phyloP scores from a whole-genome alignment of 345 rosid species.

The Citrus inodora region DNA sequence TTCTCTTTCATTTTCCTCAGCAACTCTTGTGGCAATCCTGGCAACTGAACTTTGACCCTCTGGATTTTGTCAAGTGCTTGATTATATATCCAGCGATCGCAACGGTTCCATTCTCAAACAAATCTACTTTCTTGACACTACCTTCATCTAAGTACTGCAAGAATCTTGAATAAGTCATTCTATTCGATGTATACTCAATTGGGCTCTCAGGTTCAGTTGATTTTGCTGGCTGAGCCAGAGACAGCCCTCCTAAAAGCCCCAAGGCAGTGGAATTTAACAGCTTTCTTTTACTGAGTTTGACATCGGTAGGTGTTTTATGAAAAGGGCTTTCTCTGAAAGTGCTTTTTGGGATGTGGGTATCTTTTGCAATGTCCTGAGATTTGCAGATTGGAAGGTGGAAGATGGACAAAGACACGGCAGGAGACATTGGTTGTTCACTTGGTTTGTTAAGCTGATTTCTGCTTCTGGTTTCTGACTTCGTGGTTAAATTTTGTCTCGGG shows the following conservation, averaged over 20 bases:
- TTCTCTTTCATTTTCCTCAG: slow-evolving; percentile 61
- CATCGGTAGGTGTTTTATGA: slow-evolving; percentile 19
- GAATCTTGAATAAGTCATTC: slow-evolving; percentile 62
- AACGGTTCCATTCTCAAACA: slow-evolving; percentile 67
- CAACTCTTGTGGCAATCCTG: slow-evolving; percentile 57
- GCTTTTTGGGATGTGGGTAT: slow-evolving; percentile 24
- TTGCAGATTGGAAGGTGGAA: slow-evolving; percentile 40
- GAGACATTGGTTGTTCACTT: slow-evolving; percentile 28
- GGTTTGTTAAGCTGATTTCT: background rate
- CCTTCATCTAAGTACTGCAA: slow-evolving; percentile 55
- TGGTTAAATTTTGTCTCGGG: background rate
- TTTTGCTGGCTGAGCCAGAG: slow-evolving; percentile 32
- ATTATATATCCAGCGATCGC: slow-evolving; percentile 55
- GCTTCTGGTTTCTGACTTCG: background rate
- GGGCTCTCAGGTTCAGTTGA: slow-evolving; percentile 63
- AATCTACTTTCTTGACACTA: slow-evolving; percentile 58
- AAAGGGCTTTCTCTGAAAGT: slow-evolving; percentile 21
- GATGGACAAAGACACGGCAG: slow-evolving; percentile 35
- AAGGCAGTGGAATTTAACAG: slow-evolving; percentile 36
- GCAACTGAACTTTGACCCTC: slow-evolving; percentile 65
- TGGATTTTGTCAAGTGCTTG: slow-evolving; percentile 48
- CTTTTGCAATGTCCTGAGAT: slow-evolving; percentile 34
- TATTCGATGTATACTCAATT: slow-evolving; percentile 40
- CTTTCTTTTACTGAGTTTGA: slow-evolving; percentile 38
- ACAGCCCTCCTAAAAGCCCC: slow-evolving; percentile 27